phyloP scores from a whole-genome alignment of 768 basidiomycete genomes.

The Pleurotus pulmonarius region DNA sequence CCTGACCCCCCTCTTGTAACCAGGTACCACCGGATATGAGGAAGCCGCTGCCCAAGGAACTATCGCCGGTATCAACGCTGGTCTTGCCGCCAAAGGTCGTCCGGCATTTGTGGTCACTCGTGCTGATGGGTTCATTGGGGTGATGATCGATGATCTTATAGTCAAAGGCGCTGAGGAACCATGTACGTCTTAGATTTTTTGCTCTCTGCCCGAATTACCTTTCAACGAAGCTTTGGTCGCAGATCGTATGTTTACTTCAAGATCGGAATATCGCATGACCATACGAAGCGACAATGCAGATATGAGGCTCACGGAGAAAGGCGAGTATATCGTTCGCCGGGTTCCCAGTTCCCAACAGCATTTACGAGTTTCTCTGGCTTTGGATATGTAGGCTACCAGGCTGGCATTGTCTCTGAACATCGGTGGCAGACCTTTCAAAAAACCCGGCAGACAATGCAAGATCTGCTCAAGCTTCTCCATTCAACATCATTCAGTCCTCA shows the following conservation, averaged over 20 bases:
- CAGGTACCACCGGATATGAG: conserved; percentile 90
- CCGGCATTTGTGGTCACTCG: conserved; percentile 65
- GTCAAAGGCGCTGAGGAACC: conserved; percentile 90
- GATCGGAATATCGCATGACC: conserved; percentile 88
- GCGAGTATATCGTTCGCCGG: conserved; percentile 24
- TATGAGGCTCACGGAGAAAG: conserved; percentile 73
- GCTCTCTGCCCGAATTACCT: background rate
- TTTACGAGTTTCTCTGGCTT: background rate
- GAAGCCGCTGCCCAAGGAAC: conserved; percentile 90
- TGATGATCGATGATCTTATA: conserved; percentile 90
- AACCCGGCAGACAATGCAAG: conserved; percentile 27
- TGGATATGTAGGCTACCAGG: conserved; percentile 29
- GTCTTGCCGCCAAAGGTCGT: conserved; percentile 53
- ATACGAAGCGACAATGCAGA: conserved; percentile 90
- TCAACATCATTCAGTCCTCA: conserved; percentile 38
- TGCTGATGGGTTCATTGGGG: conserved; percentile 85
- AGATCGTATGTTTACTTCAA: conserved; percentile 94
- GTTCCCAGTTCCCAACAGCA: no score
- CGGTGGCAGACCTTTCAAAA: conserved; percentile 37
- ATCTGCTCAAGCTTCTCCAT: conserved; percentile 33
- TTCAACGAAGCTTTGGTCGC: conserved; percentile 8
- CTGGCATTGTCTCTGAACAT: conserved; percentile 41
- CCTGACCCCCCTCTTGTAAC: background rate
- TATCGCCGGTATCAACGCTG: conserved; percentile 89
- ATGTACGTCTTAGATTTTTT: conserved; percentile 43